Conservation (phyloP, 768 basidiomycete species). For the Russula ochroleuca region DNA sequence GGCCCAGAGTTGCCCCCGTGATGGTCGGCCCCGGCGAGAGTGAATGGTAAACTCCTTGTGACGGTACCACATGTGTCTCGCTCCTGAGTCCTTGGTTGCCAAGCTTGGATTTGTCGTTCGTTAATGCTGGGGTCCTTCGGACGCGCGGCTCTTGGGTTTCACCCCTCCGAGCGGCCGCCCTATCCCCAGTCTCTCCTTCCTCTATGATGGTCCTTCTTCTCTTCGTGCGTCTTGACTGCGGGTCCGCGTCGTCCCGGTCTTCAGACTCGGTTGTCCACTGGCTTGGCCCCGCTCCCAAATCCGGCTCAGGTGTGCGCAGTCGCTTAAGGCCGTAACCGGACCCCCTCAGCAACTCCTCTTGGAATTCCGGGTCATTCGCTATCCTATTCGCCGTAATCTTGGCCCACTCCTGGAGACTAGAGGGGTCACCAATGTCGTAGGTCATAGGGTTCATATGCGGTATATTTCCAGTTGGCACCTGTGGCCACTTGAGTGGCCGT, state of each 20-base stretch:
- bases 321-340: background rate
- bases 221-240: no score
- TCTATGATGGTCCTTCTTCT: background rate
- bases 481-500: background rate
- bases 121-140: background rate
- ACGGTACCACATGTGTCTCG: background rate
- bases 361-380: background rate
- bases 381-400: no score
- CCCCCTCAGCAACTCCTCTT: no score
- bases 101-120: background rate
- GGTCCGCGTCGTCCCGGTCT: no score
- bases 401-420: background rate
- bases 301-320: background rate
- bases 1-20: background rate
- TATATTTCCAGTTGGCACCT: background rate
- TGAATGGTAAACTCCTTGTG: background rate
- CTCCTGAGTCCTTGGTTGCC: background rate
- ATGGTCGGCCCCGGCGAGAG: background rate
- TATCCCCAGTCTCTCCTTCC: background rate
- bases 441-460: no score
- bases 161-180: background rate
- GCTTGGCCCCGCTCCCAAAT: background rate
- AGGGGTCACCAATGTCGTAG: background rate
- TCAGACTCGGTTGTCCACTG: background rate
- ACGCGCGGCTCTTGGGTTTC: background rate